Percentiles rank a stretch among this genome's conserved stretches.
Evolutionary conservation across 805 yeast species (phyloP).

Genomic region (Saccharomyces eubayanus): DNA sequence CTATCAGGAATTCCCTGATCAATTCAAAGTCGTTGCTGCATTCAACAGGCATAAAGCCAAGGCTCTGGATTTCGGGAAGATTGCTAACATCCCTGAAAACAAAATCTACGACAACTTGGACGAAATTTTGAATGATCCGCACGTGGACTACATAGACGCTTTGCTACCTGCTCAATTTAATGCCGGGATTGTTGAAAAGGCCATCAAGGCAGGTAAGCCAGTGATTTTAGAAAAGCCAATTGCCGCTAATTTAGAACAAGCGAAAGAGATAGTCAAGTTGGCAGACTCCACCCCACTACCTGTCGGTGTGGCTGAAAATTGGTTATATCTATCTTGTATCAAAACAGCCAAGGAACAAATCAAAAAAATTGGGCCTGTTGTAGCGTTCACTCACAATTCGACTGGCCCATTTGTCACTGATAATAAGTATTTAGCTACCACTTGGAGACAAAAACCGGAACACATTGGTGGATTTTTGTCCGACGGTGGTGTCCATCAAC

Average conservation of each 20-base stretch:
- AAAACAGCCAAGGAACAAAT: slow-evolving; percentile 46
- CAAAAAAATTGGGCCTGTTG: slow-evolving; percentile 61
- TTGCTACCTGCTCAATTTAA: slow-evolving; percentile 84
- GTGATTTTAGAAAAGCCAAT: slow-evolving; percentile 84
- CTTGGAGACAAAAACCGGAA: slow-evolving; percentile 86
- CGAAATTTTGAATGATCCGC: slow-evolving; percentile 54
- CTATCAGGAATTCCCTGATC: slow-evolving; percentile 40
- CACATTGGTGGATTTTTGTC: slow-evolving; percentile 89
- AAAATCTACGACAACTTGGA: slow-evolving; percentile 57
- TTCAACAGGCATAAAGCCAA: slow-evolving; percentile 78
- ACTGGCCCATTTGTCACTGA: slow-evolving; percentile 62
- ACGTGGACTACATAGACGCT: slow-evolving; percentile 73
- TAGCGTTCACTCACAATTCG: slow-evolving; percentile 62
- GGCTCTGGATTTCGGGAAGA: slow-evolving; percentile 69
- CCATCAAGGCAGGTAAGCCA: slow-evolving; percentile 69
- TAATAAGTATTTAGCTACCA: slow-evolving; percentile 56
- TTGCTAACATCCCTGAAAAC: slow-evolving; percentile 42
- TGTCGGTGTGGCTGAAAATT: slow-evolving; percentile 76
- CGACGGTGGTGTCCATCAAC: slow-evolving; percentile 95
- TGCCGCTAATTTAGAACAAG: slow-evolving; percentile 77
- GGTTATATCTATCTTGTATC: slow-evolving; percentile 65
- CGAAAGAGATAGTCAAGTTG: slow-evolving; percentile 65
- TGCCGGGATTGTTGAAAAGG: slow-evolving; percentile 56
- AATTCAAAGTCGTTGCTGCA: slow-evolving; percentile 56
- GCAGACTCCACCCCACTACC: slow-evolving; percentile 56